phyloP scores from a whole-genome alignment of 768 basidiomycete genomes.

The Tylopilus intermedius region DNA sequence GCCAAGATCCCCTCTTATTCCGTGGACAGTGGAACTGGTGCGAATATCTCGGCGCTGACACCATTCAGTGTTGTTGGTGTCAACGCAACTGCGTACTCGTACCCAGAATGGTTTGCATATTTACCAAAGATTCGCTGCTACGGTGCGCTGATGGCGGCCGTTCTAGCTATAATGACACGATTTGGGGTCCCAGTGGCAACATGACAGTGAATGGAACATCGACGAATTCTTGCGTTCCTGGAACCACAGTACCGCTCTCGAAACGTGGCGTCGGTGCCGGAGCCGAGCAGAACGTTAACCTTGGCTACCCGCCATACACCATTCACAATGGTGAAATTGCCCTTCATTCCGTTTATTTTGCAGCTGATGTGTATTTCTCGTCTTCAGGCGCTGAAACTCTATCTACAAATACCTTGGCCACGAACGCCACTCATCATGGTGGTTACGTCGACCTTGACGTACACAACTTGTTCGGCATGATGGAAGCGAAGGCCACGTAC shows the following conservation, averaged over 20 bases:
- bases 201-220: slow-evolving; percentile 63
- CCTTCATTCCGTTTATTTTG: background rate
- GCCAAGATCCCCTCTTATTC: background rate
- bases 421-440: slow-evolving; percentile 64
- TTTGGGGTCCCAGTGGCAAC: slow-evolving; percentile 69
- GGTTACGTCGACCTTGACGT: slow-evolving; percentile 62
- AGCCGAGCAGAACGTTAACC: slow-evolving; percentile 40
- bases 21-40: slow-evolving; percentile 41
- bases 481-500: slow-evolving; percentile 67
- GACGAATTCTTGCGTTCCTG: slow-evolving; percentile 40
- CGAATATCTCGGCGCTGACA: slow-evolving; percentile 51
- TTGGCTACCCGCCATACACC: slow-evolving; percentile 60
- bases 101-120: slow-evolving; percentile 59
- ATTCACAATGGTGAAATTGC: slow-evolving; percentile 60
- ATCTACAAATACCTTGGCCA: slow-evolving; percentile 50
- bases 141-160: background rate
- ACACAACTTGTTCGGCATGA: slow-evolving; percentile 68
- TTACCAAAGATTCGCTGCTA: background rate
- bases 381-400: slow-evolving; percentile 46
- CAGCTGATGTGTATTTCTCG: background rate
- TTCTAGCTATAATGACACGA: slow-evolving; percentile 53
- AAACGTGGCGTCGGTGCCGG: slow-evolving; percentile 51
- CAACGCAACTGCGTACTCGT: slow-evolving; percentile 53
- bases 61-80: slow-evolving; percentile 51
- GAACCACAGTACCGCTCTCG: slow-evolving; percentile 16